These are phyloP conservation scores for Benincasa hispida DNA, from an alignment of 306 rosid species.

Conservation along the genomic window DNA sequence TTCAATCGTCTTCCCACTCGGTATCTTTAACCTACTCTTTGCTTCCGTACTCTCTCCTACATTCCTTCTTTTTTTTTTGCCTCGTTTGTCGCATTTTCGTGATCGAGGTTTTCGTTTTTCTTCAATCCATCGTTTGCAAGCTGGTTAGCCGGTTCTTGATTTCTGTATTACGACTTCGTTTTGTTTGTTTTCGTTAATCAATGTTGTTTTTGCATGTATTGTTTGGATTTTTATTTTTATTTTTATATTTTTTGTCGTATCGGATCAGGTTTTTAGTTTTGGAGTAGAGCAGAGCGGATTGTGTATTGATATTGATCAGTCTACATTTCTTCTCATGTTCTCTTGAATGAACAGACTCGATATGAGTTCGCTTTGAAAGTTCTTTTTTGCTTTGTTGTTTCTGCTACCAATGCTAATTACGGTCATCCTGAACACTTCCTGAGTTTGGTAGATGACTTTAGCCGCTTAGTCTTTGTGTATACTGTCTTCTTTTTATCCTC, in stretches of 20 bases:
- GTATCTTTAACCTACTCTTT: conserved; percentile 24
- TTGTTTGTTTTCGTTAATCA: background rate
- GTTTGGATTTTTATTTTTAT: background rate
- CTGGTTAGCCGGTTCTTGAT: background rate
- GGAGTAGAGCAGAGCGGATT: background rate
- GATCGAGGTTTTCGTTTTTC: background rate
- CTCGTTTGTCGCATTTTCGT: background rate
- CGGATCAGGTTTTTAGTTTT: background rate
- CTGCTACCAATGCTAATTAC: background rate
- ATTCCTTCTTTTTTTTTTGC: conserved; percentile 2
- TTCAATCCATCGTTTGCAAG: background rate
- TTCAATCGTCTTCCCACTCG: conserved; percentile 94
- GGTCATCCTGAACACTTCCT: background rate
- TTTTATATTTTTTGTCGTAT: background rate
- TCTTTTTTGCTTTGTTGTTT: background rate
- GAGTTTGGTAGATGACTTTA: background rate
- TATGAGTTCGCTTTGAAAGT: background rate
- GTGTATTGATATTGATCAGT: background rate
- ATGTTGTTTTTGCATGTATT: conserved; percentile 1
- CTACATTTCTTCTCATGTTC: background rate
- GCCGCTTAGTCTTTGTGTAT: conserved; percentile 3
- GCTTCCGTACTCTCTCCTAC: conserved; percentile 6
- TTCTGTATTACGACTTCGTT: background rate
- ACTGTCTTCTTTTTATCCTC: background rate
- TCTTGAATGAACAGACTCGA: background rate